Evolutionary conservation across 2,329 filamentous ascomycete species (phyloP).

Genomic region (Trichophyton equinum): DNA sequence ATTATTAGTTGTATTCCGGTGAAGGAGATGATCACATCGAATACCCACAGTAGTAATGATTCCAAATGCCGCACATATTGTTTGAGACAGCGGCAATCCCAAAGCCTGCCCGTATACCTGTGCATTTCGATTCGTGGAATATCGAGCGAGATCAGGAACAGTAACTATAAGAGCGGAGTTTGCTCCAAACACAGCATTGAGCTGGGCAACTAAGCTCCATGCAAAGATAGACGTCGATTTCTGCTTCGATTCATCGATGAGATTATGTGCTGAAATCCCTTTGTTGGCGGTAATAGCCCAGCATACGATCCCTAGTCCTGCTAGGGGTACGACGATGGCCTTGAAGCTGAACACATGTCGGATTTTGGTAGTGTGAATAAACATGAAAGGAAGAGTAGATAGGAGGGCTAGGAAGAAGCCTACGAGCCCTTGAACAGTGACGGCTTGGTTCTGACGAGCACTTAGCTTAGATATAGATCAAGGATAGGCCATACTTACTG

Average conservation of each 20-base stretch:
- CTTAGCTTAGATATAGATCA: background rate
- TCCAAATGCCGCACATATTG: conserved; percentile 16
- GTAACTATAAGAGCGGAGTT: conserved; percentile 27
- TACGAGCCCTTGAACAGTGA: conserved; percentile 18
- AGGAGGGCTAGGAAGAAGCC: conserved; percentile 18
- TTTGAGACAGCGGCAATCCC: conserved; percentile 14
- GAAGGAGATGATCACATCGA: background rate
- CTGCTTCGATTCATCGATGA: conserved; percentile 10
- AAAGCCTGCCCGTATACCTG: conserved; percentile 21
- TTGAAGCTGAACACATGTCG: conserved; percentile 28
- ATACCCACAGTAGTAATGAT: conserved; percentile 16
- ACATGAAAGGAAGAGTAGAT: conserved; percentile 20
- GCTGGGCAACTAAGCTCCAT: conserved; percentile 29
- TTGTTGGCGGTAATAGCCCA: conserved; percentile 23
- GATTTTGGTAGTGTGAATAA: conserved; percentile 27
- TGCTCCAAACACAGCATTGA: conserved; percentile 30
- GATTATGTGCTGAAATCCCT: conserved; percentile 14
- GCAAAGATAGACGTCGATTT: conserved; percentile 20
- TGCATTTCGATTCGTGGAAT: conserved; percentile 24
- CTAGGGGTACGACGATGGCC: conserved; percentile 25
- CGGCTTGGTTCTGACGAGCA: conserved; percentile 13
- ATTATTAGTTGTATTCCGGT: background rate
- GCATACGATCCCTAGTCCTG: conserved; percentile 27
- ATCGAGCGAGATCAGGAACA: conserved; percentile 28
- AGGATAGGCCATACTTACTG: conserved; percentile 6